These are phyloP conservation scores for Cryphonectria japonica DNA, from an alignment of 2,329 filamentous ascomycete species.

Conservation along the genomic window DNA sequence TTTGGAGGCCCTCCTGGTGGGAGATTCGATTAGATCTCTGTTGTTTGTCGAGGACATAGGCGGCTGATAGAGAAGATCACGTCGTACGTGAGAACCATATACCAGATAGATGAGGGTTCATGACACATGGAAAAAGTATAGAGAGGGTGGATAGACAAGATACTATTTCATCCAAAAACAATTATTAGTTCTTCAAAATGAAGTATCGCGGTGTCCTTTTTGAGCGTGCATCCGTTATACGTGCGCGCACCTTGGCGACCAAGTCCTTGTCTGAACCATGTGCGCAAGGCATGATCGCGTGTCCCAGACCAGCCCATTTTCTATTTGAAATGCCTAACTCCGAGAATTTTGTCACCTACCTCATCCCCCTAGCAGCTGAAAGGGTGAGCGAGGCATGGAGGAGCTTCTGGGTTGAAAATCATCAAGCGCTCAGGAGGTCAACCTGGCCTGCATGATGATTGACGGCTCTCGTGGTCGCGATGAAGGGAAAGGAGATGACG, in stretches of 20 bases:
- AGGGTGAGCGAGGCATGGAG: neutral
- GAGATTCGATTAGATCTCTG: constrained; percentile 15
- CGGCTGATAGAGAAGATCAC: constrained; percentile 19
- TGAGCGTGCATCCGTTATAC: neutral
- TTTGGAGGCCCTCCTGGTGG: constrained; percentile 27
- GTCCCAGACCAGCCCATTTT: neutral
- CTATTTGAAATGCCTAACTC: neutral
- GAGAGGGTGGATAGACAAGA: constrained; percentile 28
- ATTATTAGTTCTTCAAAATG: neutral
- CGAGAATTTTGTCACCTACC: neutral
- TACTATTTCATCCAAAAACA: constrained; percentile 7
- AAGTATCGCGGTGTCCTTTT: neutral
- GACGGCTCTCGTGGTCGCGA: neutral
- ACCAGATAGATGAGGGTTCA: constrained; percentile 28
- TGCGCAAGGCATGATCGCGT: neutral
- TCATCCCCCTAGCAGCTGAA: neutral
- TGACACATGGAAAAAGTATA: constrained; percentile 13
- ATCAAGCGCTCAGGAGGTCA: constrained; percentile 16
- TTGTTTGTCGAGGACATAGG: constrained; percentile 30
- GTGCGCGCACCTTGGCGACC: neutral
- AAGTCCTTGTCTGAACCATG: neutral
- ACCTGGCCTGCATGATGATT: constrained; percentile 3
- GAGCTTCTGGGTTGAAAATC: neutral
- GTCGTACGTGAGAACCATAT: constrained; percentile 27
- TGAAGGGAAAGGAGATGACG: constrained; percentile 20